Evolutionary conservation across 1,284 basidiomycete genomes (phyloP), one percentile per base, ranked within the genome.

Genomic region (Ganoderma boninense): DNA sequence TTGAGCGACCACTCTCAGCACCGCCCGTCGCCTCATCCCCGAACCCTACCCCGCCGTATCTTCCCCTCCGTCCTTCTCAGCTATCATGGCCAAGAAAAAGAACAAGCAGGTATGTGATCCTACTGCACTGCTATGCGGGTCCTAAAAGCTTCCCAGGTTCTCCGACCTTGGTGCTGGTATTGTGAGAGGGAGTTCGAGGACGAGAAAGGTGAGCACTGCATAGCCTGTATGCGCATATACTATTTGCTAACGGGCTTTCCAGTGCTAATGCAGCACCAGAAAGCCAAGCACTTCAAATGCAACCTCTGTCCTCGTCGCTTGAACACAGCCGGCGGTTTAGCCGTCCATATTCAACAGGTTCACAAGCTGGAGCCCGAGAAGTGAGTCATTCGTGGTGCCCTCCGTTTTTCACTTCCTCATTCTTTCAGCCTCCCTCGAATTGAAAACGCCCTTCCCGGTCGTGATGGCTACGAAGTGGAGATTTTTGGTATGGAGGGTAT

Each of bases 401-500:
- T 56, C 29, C 49, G 44, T n/a, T 35, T 69, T 60, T 35, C 57
- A 2, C 29, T 62, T 11, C 18, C 35, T 64, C 32, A 56, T 65
- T 40, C 68, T 62, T 29, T 13, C 65, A 93, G 91, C 72, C 84
- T 92, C 38, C 90, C 86, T 63, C 95, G 96, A 38, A 95, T 99
- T 43, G 97, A 98, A 69, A 99, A 99, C 81, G 97, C 97, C 0
- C 85, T 99, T 0, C 97, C 97, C 2, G 97, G 97, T 11, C 91
- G 98, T 54, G 97, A 98, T 82, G 96, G 97, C 1, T 99, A 99
- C 79, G 97, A 99, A 80, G 94, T 99, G 65, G 98, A 99, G 82
- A 99, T 99, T 69, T 99, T 99, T 78, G 97, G 98, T 35, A 99
- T 99, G 98, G 97, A 97, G 80, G 97, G 97, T 70, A 96, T 99